phyloP scores from a whole-genome alignment of 345 rosid species.

The Boechera divaricarpa region DNA sequence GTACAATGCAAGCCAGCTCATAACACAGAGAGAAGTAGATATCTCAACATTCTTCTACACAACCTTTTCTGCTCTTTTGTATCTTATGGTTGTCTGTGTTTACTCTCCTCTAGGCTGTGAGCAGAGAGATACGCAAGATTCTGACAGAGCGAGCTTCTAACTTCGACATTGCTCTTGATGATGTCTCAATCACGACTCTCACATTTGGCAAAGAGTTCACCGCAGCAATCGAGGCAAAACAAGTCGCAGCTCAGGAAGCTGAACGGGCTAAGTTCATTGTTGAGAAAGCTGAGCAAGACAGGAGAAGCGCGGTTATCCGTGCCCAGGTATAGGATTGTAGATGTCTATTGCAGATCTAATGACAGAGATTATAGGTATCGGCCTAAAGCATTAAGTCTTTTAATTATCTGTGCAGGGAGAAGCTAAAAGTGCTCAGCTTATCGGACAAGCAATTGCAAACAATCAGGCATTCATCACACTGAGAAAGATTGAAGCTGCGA shows the following conservation, averaged over 20 bases:
- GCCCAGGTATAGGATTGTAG: constrained; percentile 60
- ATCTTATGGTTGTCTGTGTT: neutral
- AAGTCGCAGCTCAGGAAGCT: constrained; percentile 98
- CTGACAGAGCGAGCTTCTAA: constrained; percentile 79
- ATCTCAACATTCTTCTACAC: neutral
- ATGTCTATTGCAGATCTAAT: neutral
- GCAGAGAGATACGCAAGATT: constrained; percentile 86
- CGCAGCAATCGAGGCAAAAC: constrained; percentile 93
- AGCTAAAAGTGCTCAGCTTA: constrained; percentile 90
- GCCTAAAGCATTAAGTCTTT: neutral
- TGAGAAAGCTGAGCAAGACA: constrained; percentile 97
- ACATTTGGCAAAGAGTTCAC: constrained; percentile 96
- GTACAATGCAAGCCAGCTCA: constrained; percentile 95
- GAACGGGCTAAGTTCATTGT: constrained; percentile 93
- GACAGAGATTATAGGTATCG: neutral
- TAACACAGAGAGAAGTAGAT: constrained; percentile 90
- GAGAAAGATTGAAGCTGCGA: constrained; percentile 91
- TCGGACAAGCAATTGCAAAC: constrained; percentile 92
- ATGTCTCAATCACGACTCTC: constrained; percentile 86
- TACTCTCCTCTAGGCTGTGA: constrained; percentile 44
- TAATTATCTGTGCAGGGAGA: constrained; percentile 65
- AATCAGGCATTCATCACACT: constrained; percentile 91
- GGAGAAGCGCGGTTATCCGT: constrained; percentile 89
- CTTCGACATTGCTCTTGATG: constrained; percentile 75
- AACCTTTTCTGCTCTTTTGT: neutral